Evolutionary conservation across 1,139 yeast species (phyloP), one percentile per base, ranked within the genome.

Genomic region (Scheffersomyces parashehatae): DNA sequence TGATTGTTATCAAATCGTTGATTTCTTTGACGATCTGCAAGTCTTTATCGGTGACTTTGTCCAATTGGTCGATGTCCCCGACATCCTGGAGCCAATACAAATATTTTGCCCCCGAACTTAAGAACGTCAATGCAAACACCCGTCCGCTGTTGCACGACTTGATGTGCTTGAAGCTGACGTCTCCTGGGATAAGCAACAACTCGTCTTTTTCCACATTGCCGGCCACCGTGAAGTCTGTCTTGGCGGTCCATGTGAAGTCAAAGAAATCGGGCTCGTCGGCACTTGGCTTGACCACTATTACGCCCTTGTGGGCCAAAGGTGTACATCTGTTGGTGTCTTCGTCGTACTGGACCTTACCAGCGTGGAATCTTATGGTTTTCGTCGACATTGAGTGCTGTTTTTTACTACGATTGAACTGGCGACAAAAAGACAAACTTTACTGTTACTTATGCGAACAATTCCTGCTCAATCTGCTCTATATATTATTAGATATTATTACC

Each of bases 81-180:
- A 79, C 74, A 53, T 86, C 90, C 67, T 93, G 99, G 67, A 93
- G 73, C 99, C 99, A 93, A 66, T 85, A 93, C 64, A 91, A 74
- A 58, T 81, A 81, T 62, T 85, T 85, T 46, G 91, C 90, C 35
- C 96, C 95, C 5, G 96, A 86, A 49, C 93, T 83, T 56, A 80
- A 73, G 64, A 90, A 90, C 45, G 87, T 82, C 63, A 93, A 76
- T 45, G 90, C 88, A 64, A 85, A 86, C 26, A 93, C 90, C 50
- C 99, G 74, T 9, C 98, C 98, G 3, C 89, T 82, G 40, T 73
- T 79, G 61, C 96, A 86, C 20, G 91, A 82, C 41, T 75, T 68
- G 37, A 90, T 81, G 45, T 81, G 89, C 46, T 80, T 79, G 83
- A 95, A 88, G 38, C 85, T 81, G 36, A 91, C 95, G 60, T 93